These are phyloP conservation scores for Monosporascus sp. DNA, from an alignment of 2,329 filamentous ascomycete species.

Conservation along the genomic window DNA sequence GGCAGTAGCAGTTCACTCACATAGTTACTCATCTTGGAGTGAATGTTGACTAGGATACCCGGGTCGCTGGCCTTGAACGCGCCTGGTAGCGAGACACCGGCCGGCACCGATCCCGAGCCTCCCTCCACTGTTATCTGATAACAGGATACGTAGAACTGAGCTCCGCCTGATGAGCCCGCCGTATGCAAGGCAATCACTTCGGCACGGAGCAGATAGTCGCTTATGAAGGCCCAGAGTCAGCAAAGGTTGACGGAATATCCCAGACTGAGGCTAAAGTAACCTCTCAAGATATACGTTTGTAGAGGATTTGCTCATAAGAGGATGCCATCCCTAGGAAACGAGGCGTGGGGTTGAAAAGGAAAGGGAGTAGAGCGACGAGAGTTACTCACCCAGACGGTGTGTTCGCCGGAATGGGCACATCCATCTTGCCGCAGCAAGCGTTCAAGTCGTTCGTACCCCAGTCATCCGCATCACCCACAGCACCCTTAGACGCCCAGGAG, in stretches of 20 bases:
- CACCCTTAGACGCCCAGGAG: constrained; percentile 34
- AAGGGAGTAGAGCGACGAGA: background rate
- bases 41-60: constrained; percentile 43
- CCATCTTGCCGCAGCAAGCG: constrained; percentile 35
- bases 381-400: constrained; percentile 30
- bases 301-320: no score
- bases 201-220: constrained; percentile 38
- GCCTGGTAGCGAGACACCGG: constrained; percentile 33
- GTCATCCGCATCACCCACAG: constrained; percentile 37
- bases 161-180: constrained; percentile 26
- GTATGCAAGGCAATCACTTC: constrained; percentile 40
- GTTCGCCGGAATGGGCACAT: constrained; percentile 35
- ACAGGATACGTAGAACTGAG: constrained; percentile 28
- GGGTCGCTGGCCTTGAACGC: constrained; percentile 38
- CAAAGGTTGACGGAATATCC: constrained; percentile 8
- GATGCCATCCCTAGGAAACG: no score
- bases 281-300: no score
- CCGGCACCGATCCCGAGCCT: constrained; percentile 19
- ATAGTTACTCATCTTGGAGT: constrained; percentile 34
- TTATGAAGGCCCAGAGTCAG: constrained; percentile 16
- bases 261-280: no score
- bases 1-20: background rate
- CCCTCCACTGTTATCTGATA: constrained; percentile 26
- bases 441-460: constrained; percentile 39
- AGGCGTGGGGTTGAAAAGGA: background rate